Percentiles rank a stretch among this genome's conserved stretches.
These are phyloP conservation scores for Fusarium longipes DNA, from an alignment of 2,329 filamentous ascomycete species.

Conservation along the genomic window DNA sequence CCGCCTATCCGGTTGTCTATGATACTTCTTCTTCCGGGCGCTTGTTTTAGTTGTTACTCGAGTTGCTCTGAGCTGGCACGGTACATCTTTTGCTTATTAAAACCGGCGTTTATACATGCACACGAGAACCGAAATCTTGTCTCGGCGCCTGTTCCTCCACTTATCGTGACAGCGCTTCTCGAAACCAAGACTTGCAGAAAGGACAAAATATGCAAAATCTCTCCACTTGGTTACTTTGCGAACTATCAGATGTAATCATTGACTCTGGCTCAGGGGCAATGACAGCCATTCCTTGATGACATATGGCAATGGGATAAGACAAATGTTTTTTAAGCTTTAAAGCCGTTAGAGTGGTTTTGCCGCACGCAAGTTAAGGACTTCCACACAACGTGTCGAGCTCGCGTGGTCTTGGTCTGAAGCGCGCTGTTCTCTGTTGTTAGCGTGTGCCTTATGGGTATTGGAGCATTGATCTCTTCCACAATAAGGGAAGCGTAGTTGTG, in stretches of 20 bases:
- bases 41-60: conserved; percentile 34
- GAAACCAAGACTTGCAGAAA: conserved; percentile 42
- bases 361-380: conserved; percentile 27
- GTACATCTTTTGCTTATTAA: conserved; percentile 21
- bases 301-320: conserved; percentile 11
- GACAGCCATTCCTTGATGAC: conserved; percentile 31
- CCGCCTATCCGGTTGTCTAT: conserved; percentile 24
- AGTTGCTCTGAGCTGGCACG: conserved; percentile 12
- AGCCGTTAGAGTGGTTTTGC: conserved; percentile 3
- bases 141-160: conserved; percentile 32
- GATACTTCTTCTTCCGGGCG: conserved; percentile 29
- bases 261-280: conserved; percentile 4
- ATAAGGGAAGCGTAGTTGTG: neutral
- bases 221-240: conserved; percentile 34
- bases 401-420: conserved; percentile 14
- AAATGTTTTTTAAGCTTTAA: conserved; percentile 23
- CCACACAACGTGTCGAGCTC: conserved; percentile 28
- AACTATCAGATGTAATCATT: conserved; percentile 7
- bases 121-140: neutral
- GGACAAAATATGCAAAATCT: conserved; percentile 13
- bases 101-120: conserved; percentile 6
- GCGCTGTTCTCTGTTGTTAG: conserved; percentile 26
- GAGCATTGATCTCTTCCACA: no score
- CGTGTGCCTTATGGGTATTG: conserved; percentile 3
- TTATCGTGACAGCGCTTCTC: conserved; percentile 39